Conservation (phyloP, 495 filamentous ascomycete species). For the Hypoxylon rickii region DNA sequence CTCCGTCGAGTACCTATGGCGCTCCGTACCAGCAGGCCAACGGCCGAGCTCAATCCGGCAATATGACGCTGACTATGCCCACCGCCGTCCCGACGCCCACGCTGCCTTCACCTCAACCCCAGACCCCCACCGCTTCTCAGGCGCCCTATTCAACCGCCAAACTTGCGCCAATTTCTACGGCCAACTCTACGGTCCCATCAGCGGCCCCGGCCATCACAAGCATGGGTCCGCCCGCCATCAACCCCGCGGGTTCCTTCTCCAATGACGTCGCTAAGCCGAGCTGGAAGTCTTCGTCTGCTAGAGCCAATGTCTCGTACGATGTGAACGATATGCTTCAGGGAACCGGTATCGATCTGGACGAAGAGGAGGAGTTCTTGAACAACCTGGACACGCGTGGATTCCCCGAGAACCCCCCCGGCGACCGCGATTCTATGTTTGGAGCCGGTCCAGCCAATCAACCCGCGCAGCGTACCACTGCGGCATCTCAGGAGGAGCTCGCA, state of each 20-base stretch:
- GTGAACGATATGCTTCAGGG: conserved; percentile 76
- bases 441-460: conserved; percentile 62
- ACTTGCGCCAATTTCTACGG: conserved; percentile 35
- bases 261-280: conserved; percentile 24
- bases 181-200: conserved; percentile 24
- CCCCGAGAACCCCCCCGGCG: conserved; percentile 53
- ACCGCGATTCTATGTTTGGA: conserved; percentile 58
- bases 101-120: conserved; percentile 17
- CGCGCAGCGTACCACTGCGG: conserved; percentile 49
- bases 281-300: conserved; percentile 68
- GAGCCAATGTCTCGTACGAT: conserved; percentile 65
- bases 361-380: conserved; percentile 76
- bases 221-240: conserved; percentile 74
- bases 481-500: conserved; percentile 57
- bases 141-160: conserved; percentile 46
- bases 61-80: conserved; percentile 25
- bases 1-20: conserved; percentile 32
- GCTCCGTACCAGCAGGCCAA: conserved; percentile 38
- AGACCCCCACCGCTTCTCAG: conserved; percentile 20
- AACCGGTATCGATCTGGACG: conserved; percentile 80
- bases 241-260: conserved; percentile 20
- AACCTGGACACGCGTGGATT: conserved; percentile 53
- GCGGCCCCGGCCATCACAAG: conserved; percentile 42
- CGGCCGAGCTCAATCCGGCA: conserved; percentile 11
- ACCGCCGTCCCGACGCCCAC: conserved; percentile 11